phyloP scores from a whole-genome alignment of 768 basidiomycete species.

The Paxillus involutus region DNA sequence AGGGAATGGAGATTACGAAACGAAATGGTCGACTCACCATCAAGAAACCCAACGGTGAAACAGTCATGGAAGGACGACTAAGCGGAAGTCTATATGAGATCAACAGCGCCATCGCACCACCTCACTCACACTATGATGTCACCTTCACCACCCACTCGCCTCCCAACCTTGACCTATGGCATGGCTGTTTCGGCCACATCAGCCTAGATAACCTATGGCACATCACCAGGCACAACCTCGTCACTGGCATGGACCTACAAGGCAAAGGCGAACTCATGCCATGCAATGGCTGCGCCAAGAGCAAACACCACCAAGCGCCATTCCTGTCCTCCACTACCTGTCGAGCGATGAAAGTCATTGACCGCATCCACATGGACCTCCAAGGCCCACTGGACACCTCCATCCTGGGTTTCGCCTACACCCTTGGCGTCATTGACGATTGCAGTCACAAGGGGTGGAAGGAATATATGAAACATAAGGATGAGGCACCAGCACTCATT shows the following conservation, averaged over 20 bases:
- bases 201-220: constrained; percentile 4
- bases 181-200: constrained; percentile 6
- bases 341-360: neutral
- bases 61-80: constrained; percentile 7
- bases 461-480: constrained; percentile 7
- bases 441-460: constrained; percentile 11
- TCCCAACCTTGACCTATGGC: constrained; percentile 10
- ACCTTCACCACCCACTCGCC: neutral
- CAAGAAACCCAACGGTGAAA: too few relatives aligned
- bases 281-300: constrained; percentile 6
- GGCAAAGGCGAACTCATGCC: constrained; percentile 1
- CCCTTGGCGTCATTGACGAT: constrained; percentile 3
- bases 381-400: constrained; percentile 4
- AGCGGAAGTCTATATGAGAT: constrained; percentile 7
- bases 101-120: constrained; percentile 2
- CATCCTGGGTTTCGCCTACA: constrained; percentile 6
- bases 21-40: neutral
- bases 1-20: constrained; percentile 10
- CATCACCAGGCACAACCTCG: constrained; percentile 3
- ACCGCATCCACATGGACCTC: neutral
- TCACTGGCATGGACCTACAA: constrained; percentile 3
- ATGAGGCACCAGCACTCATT: neutral
- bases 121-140: neutral
- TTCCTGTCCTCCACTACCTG: neutral
- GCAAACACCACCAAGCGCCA: constrained; percentile 12